Evolutionary conservation across 148 eudicot genomes (phyloP), one percentile per base, ranked within the genome.

Genomic region (Polygonum aviculare): DNA sequence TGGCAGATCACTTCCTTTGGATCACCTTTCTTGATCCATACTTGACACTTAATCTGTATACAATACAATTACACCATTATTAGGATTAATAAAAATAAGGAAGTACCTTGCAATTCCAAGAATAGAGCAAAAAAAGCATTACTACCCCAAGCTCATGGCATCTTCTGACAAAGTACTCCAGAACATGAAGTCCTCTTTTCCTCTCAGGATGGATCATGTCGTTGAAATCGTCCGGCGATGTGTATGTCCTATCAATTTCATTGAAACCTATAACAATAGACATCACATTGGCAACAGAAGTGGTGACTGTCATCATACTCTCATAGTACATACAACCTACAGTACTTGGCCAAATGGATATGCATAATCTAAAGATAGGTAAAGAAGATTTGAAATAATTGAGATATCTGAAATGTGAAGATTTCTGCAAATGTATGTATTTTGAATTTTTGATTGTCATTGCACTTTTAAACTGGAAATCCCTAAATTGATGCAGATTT

Each of bases 131-230:
- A 44, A 7, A 44, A 44, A 10, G 10, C 49, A 38, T 21, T 86
- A 94, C 98, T 86, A 94, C 98, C 98, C 96, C 98, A 47, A 86
- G 73, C 62, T 90, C 96, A 80, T 92, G 91, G 79, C 97, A 88
- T 74, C 71, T 85, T 7, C 84, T 79, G 54, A 95, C 94, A 86
- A 92, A 95, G 84, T 82, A 87, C 87, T 95, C 98, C 84, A 95
- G 83, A 73, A 95, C 87, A 82, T 89, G 93, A 77, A 87, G 89
- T 60, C 94, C 97, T 74, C 84, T 86, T 52, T 77, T 90, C 84
- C 84, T 90, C 69, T 90, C 90, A 52, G 74, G 81, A 80, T 75
- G 80, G 72, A 83, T 87, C 88, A 91, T 72, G 31, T 60, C 82
- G 83, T 78, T 85, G 75, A 95, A 95, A 85, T 92, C 98, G 18